Conservation (phyloP, 1,284 basidiomycete genomes). For the Chiua sp. region DNA sequence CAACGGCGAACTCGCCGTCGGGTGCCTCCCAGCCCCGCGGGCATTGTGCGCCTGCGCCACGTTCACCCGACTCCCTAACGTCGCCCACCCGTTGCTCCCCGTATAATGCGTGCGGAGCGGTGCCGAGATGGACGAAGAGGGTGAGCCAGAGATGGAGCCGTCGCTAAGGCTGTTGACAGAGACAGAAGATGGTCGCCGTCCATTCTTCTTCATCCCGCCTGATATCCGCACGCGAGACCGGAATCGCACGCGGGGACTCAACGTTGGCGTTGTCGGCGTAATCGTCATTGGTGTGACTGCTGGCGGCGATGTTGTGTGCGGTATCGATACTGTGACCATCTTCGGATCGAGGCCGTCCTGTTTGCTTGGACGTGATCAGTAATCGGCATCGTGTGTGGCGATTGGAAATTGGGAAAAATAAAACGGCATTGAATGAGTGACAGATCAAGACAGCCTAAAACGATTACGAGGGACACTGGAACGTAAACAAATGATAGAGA, state of each 20-base stretch:
- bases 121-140: constrained; percentile 75
- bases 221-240: constrained; percentile 62
- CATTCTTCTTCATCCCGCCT: constrained; percentile 43
- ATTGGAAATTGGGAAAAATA: background rate
- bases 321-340: background rate
- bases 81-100: constrained; percentile 57
- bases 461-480: background rate
- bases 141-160: constrained; percentile 60
- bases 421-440: background rate
- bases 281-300: background rate
- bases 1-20: background rate
- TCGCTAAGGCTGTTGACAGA: constrained; percentile 29
- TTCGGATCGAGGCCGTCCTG: constrained; percentile 18
- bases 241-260: constrained; percentile 51
- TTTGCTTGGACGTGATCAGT: constrained; percentile 17
- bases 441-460: background rate
- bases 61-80: constrained; percentile 61
- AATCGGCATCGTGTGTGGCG: background rate
- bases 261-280: background rate
- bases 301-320: background rate
- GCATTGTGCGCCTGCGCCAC: background rate
- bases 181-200: background rate
- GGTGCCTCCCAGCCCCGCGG: background rate
- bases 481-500: background rate
- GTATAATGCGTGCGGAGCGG: constrained; percentile 64